phyloP scores from a whole-genome alignment of 1,284 basidiomycete genomes.

The Fomitopsis palustris region DNA sequence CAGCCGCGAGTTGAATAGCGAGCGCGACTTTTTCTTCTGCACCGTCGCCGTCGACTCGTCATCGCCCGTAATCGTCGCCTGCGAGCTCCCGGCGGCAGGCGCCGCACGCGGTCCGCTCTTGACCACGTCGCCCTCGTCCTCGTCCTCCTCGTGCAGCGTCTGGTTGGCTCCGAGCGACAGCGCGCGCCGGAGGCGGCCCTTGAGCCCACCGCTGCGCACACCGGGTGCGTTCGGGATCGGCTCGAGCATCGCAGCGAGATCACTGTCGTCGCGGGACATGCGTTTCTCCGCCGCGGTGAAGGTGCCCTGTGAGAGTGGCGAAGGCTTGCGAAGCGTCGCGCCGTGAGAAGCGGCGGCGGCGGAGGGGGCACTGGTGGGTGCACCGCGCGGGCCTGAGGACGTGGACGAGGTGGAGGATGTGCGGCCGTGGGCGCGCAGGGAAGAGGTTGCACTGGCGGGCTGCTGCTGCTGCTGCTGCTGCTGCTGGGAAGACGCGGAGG shows the following conservation, averaged over 20 bases:
- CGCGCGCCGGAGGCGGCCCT: conserved; percentile 72
- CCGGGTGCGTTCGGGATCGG: conserved; percentile 40
- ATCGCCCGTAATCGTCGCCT: conserved; percentile 29
- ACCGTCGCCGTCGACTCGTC: conserved; percentile 47
- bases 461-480: conserved; percentile 6
- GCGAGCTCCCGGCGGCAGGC: conserved; percentile 16
- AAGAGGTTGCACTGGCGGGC: conserved; percentile 21
- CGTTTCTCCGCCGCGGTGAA: conserved; percentile 66
- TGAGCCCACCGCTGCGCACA: conserved; percentile 64
- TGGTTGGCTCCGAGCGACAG: conserved; percentile 63
- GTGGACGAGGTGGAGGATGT: conserved; percentile 43
- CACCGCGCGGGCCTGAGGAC: conserved; percentile 29
- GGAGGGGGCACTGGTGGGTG: conserved; percentile 27
- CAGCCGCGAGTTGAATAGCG: conserved; percentile 86
- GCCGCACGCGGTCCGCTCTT: conserved; percentile 11
- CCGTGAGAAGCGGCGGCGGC: conserved; percentile 31
- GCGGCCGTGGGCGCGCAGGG: conserved; percentile 37
- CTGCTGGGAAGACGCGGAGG: conserved; percentile 16
- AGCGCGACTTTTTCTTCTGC: conserved; percentile 63
- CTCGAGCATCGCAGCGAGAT: conserved; percentile 54
- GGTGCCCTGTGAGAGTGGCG: conserved; percentile 71
- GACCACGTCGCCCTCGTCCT: conserved; percentile 35
- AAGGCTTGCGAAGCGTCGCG: conserved; percentile 57
- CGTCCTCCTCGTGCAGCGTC: conserved; percentile 58
- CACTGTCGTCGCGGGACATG: conserved; percentile 76